phyloP scores from a whole-genome alignment of 225 moss, liverwort and hornwort species.

The Polytrichum formosum region DNA sequence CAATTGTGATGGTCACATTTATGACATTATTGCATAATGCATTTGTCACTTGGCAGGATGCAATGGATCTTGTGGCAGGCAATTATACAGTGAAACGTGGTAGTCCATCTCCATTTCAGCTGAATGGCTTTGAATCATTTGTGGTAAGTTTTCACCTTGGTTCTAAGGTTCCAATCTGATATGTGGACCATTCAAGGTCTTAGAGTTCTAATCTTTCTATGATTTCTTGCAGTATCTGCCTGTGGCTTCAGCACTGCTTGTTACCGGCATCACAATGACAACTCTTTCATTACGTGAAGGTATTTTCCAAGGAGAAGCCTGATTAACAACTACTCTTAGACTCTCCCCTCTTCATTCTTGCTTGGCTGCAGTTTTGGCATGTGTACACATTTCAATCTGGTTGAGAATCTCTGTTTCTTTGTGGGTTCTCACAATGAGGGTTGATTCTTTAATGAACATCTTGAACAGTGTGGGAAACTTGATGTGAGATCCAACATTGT shows the following conservation, averaged over 20 bases:
- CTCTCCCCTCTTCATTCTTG: not conserved
- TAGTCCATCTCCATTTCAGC: conserved; percentile 67
- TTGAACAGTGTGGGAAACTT: too few relatives aligned
- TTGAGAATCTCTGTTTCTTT: not conserved
- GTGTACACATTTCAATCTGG: not conserved
- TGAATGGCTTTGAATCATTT: conserved; percentile 60
- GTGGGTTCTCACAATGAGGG: not conserved
- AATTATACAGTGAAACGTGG: conserved; percentile 62
- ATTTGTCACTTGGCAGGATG: conserved; percentile 46
- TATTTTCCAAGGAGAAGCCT: conserved; percentile 7
- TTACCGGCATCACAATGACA: conserved; percentile 57
- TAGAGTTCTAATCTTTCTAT: not conserved
- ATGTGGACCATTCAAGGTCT: not conserved
- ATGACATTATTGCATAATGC: not conserved
- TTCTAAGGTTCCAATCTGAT: not conserved
- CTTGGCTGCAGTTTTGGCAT: not conserved
- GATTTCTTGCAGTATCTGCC: conserved; percentile 60
- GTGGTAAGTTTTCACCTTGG: conserved; percentile 18
- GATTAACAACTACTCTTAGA: not conserved
- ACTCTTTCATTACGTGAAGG: conserved; percentile 74
- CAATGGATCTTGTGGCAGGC: conserved; percentile 75
- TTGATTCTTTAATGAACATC: too few relatives aligned
- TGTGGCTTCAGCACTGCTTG: conserved; percentile 59
- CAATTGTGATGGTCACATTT: not conserved
- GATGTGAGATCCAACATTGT: too few relatives aligned